Evolutionary conservation across 2,329 filamentous ascomycete species (phyloP).

Genomic region (Apiospora marii): DNA sequence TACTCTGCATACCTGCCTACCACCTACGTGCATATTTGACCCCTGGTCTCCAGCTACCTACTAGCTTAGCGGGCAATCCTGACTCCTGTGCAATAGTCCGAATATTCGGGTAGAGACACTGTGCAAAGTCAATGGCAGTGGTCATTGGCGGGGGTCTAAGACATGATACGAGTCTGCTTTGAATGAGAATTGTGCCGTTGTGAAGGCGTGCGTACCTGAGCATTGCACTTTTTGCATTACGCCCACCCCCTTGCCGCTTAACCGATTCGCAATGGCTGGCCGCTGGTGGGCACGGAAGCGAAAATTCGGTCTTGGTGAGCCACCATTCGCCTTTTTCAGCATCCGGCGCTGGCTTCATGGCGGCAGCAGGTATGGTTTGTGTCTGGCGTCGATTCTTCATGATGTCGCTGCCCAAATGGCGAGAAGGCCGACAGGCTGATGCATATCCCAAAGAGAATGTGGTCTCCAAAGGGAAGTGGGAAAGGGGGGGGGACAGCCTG

Average conservation of each 20-base stretch:
- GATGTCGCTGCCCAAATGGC: neutral
- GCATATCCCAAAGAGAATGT: neutral
- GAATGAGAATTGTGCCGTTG: neutral
- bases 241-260: neutral
- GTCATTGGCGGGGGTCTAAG: neutral
- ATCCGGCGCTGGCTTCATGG: neutral
- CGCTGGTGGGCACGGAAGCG: neutral
- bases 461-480: neutral
- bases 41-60: neutral
- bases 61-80: neutral
- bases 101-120: neutral
- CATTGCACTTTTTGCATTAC: neutral
- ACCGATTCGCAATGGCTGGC: neutral
- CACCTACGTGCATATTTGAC: neutral
- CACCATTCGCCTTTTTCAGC: neutral
- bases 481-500: neutral
- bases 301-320: neutral
- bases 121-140: constrained; percentile 14
- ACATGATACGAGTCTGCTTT: constrained; percentile 7
- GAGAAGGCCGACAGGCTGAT: neutral
- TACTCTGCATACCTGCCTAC: neutral
- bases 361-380: neutral
- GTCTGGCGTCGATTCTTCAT: neutral
- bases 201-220: neutral
- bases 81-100: neutral